Evolutionary conservation across 805 yeast genomes (phyloP), one percentile per base, ranked within the genome.

Genomic region (Cyberlindnera subsufficiens): DNA sequence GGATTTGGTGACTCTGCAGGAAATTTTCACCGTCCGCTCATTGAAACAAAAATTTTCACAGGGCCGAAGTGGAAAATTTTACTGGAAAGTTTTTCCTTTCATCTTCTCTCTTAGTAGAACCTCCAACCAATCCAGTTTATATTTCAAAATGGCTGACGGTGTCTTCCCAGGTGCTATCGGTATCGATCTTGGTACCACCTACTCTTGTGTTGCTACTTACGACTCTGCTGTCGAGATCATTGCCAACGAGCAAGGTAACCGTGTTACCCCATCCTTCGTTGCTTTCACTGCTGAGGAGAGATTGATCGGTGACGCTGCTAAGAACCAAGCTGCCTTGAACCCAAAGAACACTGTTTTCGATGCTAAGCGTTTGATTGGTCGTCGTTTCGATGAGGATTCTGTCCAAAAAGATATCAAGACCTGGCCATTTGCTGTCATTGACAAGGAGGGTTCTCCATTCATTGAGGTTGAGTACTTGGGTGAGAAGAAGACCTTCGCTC

Each of bases 111-210:
- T 37, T 45, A 42, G 39, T 30, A 38, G 37, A 31, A 17, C 30
- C 14, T 30, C 31, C 40, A 38, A 33, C 15, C 45, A 30, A 33
- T 44, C 39, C 19, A 41, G 40, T 33, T 40, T 43, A 35, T 30
- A 42, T 35, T 37, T 46, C 74, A 72, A 50, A 72, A 83, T 83
- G 90, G 86, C 90, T 83, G 96, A 89, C 80, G 96, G 96, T 84
- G 93, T 89, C 77, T 89, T 86, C 84, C 93, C 90, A 82, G 97
- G 97, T 85, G 93, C 93, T 74, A 86, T 88, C 69, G 99, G 99
- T 84, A 91, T 91, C 82, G 98, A 90, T 79, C 78, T 86, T 73
- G 95, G 95, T 80, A 86, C 95, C 62, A 82, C 88, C 57, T 72
- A 74, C 70, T 81, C 87, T 49, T 81, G 87, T 80, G 87, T 81